These are phyloP conservation scores for Pseudocercospora cruenta DNA, from an alignment of 2,329 filamentous ascomycete genomes.

Conservation along the genomic window DNA sequence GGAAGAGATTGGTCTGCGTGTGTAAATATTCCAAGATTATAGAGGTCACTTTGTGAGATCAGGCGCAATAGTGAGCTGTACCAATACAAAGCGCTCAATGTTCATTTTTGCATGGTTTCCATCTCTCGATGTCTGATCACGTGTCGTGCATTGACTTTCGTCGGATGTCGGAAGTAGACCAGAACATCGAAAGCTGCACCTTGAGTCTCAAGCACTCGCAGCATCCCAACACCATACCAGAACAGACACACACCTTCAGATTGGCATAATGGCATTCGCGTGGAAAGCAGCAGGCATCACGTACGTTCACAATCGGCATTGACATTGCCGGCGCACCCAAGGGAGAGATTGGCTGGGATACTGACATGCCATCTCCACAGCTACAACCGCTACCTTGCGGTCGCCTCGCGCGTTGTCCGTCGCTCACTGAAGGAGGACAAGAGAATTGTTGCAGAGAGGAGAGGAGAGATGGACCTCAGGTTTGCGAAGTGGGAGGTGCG, in stretches of 20 bases:
- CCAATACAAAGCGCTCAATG: conserved; percentile 32
- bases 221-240: conserved; percentile 12
- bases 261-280: conserved; percentile 85
- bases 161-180: background rate
- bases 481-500: conserved; percentile 96
- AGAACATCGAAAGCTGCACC: background rate
- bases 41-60: conserved; percentile 34
- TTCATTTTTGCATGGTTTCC: conserved; percentile 10
- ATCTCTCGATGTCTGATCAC: background rate
- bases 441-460: conserved; percentile 82
- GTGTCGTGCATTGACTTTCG: conserved; percentile 6
- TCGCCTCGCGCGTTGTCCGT: conserved; percentile 93
- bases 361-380: conserved; percentile 55
- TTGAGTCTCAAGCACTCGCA: conserved; percentile 14
- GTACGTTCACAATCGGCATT: conserved; percentile 60
- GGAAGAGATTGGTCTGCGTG: conserved; percentile 89
- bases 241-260: conserved; percentile 24
- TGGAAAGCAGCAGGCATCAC: conserved; percentile 98
- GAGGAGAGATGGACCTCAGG: conserved; percentile 84
- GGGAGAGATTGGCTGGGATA: conserved; percentile 2
- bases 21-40: conserved; percentile 64
- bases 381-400: conserved; percentile 99
- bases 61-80: conserved; percentile 39
- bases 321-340: background rate
- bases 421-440: conserved; percentile 95